phyloP scores from a whole-genome alignment of 2,329 filamentous ascomycete species.

The Alternaria arborescens region DNA sequence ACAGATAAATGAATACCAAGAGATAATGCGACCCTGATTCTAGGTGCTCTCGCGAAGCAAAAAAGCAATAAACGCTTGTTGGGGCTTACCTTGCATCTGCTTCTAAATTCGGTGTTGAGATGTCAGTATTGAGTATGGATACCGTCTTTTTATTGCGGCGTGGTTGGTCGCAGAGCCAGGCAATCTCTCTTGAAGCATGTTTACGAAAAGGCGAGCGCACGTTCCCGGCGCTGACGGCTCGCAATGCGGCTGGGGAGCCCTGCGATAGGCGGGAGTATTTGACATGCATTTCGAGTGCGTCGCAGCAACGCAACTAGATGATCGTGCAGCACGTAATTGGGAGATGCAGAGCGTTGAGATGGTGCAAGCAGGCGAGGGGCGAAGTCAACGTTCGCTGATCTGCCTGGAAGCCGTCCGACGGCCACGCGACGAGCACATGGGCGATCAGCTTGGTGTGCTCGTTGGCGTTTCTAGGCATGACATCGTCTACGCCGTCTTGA shows the following conservation, averaged over 20 bases:
- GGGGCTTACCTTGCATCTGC: neutral
- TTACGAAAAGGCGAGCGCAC: constrained; percentile 4
- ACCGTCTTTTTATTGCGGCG: constrained; percentile 27
- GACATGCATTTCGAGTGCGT: constrained; percentile 13
- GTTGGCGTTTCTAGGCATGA: constrained; percentile 13
- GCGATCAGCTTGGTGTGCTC: constrained; percentile 18
- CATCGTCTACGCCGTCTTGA: constrained; percentile 11
- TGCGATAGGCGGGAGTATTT: constrained; percentile 9
- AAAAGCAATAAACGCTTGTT: constrained; percentile 1
- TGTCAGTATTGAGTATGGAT: constrained; percentile 9
- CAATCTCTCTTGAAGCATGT: constrained; percentile 5
- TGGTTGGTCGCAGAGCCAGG: neutral
- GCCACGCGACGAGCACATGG: constrained; percentile 29
- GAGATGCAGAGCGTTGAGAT: neutral
- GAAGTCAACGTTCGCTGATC: constrained; percentile 8
- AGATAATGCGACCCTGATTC: constrained; percentile 1
- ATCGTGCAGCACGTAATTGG: constrained; percentile 21
- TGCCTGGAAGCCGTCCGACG: constrained; percentile 1
- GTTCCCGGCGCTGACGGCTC: constrained; percentile 10
- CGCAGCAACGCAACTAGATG: constrained; percentile 19
- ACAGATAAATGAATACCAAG: constrained; percentile 5
- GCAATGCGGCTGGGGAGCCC: neutral
- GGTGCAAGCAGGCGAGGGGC: constrained; percentile 1
- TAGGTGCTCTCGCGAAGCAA: neutral
- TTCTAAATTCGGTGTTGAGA: constrained; percentile 6